Base-by-base conservation (phyloP, 352 stramenopile species). In the Globisporangium parvum region DNA sequence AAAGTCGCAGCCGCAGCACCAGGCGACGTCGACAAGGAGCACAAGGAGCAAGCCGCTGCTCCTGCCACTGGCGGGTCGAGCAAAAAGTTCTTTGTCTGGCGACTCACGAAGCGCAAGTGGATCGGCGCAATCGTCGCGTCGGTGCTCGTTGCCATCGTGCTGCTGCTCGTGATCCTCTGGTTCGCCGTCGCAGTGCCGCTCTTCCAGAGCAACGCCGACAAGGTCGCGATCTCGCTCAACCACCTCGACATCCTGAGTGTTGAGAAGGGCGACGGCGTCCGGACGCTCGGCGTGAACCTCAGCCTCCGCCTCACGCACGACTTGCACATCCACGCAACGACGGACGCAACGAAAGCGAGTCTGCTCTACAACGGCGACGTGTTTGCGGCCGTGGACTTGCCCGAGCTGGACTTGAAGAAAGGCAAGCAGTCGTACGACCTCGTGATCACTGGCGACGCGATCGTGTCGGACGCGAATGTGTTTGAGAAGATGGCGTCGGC, bases 111-210 rank as follows among this genome's bases (percentile, higher is more conserved):
- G 62, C 71, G 67, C 60, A 69, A 81, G 62, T 80, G 76, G 45
- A 66, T 82, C 40, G 45, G 62, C 3, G 56, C 76, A 3, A 67
- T 90, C 51, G 53, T 74, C 1, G 69, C 45, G 17, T 63, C 67
- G 6, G 59, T 85, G 23, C 14, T 88, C 41, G 42, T 73, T 21
- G 52, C 73, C 8, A 8, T 86, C 40, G 62, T 55, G 5, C 67
- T 86, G 28, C 60, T 84, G 45, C 61, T 91, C 31, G 51, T 91
- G 52, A 70, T 88, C 48, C 54, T 87, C n/a, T 87, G 79, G 64
- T 69, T 88, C 56, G 76, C 64, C 35, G 68, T 88, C 42, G 62
- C 84, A 47, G 67, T 65, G 37, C 67, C 70, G 21, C 58, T 88
- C 35, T 85, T 88, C 65, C 75, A 91, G 60, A 69, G 73, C 47